A percentile compares a stretch with the other conserved stretches of the same genome.
These are phyloP conservation scores for Gymnopilus dilepis DNA, from an alignment of 768 basidiomycete genomes.

Conservation along the genomic window DNA sequence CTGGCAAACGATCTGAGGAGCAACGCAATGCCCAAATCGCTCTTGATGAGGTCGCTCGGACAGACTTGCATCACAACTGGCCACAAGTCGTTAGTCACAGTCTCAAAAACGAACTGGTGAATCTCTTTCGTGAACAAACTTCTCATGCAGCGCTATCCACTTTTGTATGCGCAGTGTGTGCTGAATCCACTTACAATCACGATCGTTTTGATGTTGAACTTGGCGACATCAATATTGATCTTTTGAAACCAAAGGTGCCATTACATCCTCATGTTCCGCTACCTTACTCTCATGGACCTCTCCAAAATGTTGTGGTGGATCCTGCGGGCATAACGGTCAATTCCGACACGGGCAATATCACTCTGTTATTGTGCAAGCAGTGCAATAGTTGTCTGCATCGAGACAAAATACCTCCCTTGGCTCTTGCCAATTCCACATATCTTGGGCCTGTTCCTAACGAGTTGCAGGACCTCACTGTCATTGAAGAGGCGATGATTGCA, in stretches of 20 bases:
- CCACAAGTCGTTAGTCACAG: neutral
- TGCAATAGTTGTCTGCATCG: constrained; percentile 24
- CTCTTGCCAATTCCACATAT: constrained; percentile 38
- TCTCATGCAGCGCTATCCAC: neutral
- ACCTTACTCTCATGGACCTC: neutral
- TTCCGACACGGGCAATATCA: neutral
- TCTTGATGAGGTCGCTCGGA: neutral
- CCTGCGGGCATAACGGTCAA: constrained; percentile 5
- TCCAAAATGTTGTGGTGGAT: neutral
- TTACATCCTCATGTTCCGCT: neutral
- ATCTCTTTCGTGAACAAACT: neutral
- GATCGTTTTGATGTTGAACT: neutral
- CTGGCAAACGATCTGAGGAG: neutral
- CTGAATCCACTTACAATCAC: neutral
- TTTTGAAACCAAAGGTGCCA: neutral
- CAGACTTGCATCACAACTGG: neutral
- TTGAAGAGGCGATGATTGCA: constrained; percentile 48
- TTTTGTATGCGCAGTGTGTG: neutral
- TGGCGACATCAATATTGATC: neutral
- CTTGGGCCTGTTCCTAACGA: constrained; percentile 36
- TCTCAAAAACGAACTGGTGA: neutral
- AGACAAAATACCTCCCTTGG: constrained; percentile 27
- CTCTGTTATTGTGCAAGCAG: constrained; percentile 24
- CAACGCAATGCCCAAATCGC: neutral
- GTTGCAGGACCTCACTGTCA: constrained; percentile 36